Evolutionary conservation across 441 rosid species (phyloP).

Genomic region (Mallotus japonicus): DNA sequence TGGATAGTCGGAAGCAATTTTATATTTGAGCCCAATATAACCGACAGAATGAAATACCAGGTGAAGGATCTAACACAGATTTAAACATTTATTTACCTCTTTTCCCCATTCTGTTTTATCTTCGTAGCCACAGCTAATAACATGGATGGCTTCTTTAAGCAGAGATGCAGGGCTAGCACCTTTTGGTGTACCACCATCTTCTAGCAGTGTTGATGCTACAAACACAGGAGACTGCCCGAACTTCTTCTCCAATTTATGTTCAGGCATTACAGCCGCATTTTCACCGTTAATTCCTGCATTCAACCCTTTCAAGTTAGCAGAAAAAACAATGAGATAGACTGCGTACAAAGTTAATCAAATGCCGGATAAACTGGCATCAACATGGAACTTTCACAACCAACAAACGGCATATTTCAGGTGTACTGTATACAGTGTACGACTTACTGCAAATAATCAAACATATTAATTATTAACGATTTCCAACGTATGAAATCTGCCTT

Average conservation of each 20-base stretch:
- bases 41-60: background rate
- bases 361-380: too few relatives aligned
- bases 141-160: constrained; percentile 72
- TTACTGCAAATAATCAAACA: too few relatives aligned
- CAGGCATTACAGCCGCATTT: constrained; percentile 18
- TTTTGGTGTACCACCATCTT: constrained; percentile 46
- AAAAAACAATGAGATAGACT: background rate
- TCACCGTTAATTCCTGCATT: constrained; percentile 32
- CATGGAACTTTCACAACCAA: too few relatives aligned
- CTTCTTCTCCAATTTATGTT: constrained; percentile 54
- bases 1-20: constrained; percentile 2
- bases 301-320: constrained; percentile 9
- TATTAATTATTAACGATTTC: too few relatives aligned
- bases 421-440: too few relatives aligned
- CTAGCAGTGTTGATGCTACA: constrained; percentile 52
- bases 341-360: too few relatives aligned
- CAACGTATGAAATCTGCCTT: too few relatives aligned
- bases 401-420: too few relatives aligned
- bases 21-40: background rate
- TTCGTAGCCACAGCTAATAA: constrained; percentile 34
- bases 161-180: constrained; percentile 49
- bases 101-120: constrained; percentile 80
- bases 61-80: background rate
- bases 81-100: constrained; percentile 42
- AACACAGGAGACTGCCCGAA: constrained; percentile 69